A percentile compares a stretch with the other conserved stretches of the same genome.
Conservation (phyloP, 2,329 filamentous ascomycete genomes). For the Aspergillus fumigatiaffinis region DNA sequence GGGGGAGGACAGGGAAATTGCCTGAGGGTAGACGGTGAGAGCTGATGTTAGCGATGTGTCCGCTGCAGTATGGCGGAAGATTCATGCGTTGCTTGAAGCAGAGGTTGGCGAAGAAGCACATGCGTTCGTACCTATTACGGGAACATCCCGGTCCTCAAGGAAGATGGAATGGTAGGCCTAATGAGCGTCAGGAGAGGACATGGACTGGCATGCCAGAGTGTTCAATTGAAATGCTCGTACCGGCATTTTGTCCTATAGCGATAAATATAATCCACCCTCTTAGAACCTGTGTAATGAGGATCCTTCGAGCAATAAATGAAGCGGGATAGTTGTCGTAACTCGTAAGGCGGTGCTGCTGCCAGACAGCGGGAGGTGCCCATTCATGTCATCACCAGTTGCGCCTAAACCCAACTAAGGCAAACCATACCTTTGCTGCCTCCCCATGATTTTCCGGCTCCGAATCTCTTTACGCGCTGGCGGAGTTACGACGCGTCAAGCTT, state of each 20-base stretch:
- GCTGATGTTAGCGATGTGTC: not conserved
- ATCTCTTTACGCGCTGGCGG: constrained; percentile 38
- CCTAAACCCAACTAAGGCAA: constrained; percentile 12
- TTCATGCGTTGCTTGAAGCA: constrained; percentile 41
- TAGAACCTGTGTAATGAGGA: constrained; percentile 20
- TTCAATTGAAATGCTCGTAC: constrained; percentile 28
- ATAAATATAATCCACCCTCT: constrained; percentile 8
- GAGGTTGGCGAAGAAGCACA: constrained; percentile 1
- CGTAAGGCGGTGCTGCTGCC: constrained; percentile 14
- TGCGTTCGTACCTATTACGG: constrained; percentile 53
- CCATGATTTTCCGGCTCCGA: constrained; percentile 37
- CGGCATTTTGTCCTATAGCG: constrained; percentile 40
- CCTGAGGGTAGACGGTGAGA: constrained; percentile 46
- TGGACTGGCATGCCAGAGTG: not conserved
- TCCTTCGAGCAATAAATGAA: constrained; percentile 6
- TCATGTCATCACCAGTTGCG: constrained; percentile 25
- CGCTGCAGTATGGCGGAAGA: constrained; percentile 9
- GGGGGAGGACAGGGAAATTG: constrained; percentile 91
- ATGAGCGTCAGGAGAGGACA: constrained; percentile 6
- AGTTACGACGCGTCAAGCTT: constrained; percentile 28
- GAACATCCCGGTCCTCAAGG: constrained; percentile 70
- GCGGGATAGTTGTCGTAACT: constrained; percentile 7
- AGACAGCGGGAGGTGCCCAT: constrained; percentile 11
- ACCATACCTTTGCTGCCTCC: constrained; percentile 3
- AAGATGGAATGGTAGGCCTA: constrained; percentile 99